Conservation (phyloP, 805 yeast species). For the Huiozyma naganishii region DNA sequence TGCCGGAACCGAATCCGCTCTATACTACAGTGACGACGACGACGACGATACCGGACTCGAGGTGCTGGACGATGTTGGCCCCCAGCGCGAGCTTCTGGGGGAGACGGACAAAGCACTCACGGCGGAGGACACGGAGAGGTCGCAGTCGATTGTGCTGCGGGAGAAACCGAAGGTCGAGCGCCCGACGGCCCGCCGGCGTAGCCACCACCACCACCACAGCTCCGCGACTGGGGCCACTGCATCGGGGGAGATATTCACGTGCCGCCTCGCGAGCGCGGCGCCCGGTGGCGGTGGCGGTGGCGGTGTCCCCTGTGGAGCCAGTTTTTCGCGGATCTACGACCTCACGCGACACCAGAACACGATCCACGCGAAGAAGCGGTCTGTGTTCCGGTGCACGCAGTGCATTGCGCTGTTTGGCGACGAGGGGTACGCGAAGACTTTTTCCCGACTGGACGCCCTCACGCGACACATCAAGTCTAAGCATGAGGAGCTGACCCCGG, state of each 20-base stretch:
- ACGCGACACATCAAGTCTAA: slow-evolving; percentile 89
- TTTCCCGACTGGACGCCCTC: slow-evolving; percentile 88
- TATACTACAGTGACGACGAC: background rate
- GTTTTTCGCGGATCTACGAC: slow-evolving; percentile 90
- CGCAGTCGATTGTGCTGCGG: too few relatives aligned
- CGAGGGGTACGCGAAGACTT: slow-evolving; percentile 54
- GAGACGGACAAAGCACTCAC: too few relatives aligned
- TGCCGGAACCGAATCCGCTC: too few relatives aligned
- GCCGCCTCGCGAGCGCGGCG: slow-evolving; percentile 15
- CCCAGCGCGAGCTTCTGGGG: background rate
- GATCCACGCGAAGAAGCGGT: slow-evolving; percentile 81
- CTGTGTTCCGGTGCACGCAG: slow-evolving; percentile 73
- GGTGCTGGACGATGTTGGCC: background rate
- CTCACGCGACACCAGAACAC: slow-evolving; percentile 93
- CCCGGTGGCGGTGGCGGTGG: slow-evolving; percentile 10
- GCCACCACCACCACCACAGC: too few relatives aligned
- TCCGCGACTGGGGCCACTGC: too few relatives aligned
- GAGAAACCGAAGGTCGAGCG: too few relatives aligned
- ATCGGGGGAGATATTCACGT: slow-evolving; percentile 7
- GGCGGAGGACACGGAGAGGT: too few relatives aligned
- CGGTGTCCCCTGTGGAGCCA: slow-evolving; percentile 19
- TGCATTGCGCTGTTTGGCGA: slow-evolving; percentile 45
- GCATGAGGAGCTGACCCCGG: slow-evolving; percentile 46
- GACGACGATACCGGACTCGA: background rate
- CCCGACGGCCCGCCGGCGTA: too few relatives aligned